These are phyloP conservation scores for Schizopora paradoxa DNA, from an alignment of 1,284 basidiomycete species.

Conservation along the genomic window DNA sequence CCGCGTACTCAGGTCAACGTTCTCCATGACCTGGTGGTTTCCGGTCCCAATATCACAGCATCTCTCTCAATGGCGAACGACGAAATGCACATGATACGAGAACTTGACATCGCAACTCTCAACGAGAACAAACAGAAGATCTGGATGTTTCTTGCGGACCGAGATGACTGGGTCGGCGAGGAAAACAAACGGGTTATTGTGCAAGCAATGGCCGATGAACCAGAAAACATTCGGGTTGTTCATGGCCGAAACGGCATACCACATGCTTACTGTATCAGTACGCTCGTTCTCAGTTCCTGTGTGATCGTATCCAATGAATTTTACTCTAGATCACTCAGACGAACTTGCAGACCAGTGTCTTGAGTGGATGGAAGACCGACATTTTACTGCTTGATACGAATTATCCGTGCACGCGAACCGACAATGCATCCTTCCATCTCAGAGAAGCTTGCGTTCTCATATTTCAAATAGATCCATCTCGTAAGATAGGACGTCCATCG, in stretches of 20 bases:
- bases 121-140: slow-evolving; percentile 34
- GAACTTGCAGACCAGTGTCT: slow-evolving; percentile 43
- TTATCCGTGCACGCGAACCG: too few species aligned
- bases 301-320: neutral
- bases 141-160: slow-evolving; percentile 49
- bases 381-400: slow-evolving; percentile 19
- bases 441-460: too few species aligned
- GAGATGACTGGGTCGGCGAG: slow-evolving; percentile 56
- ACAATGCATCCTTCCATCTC: too few species aligned
- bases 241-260: slow-evolving; percentile 43
- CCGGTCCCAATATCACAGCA: slow-evolving; percentile 41
- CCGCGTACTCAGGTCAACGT: slow-evolving; percentile 42
- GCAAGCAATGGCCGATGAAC: slow-evolving; percentile 30
- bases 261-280: slow-evolving; percentile 64
- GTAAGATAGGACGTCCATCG: too few species aligned
- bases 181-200: slow-evolving; percentile 40
- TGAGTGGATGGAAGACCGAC: slow-evolving; percentile 38
- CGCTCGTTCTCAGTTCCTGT: slow-evolving; percentile 18
- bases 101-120: slow-evolving; percentile 41
- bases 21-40: slow-evolving; percentile 42
- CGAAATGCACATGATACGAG: slow-evolving; percentile 53
- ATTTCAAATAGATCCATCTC: too few species aligned
- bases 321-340: slow-evolving; percentile 42
- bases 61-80: slow-evolving; percentile 53
- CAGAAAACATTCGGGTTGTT: slow-evolving; percentile 33